Evolutionary conservation across 2,329 filamentous ascomycete species (phyloP).

Genomic region (Colletotrichum orchidophilum): DNA sequence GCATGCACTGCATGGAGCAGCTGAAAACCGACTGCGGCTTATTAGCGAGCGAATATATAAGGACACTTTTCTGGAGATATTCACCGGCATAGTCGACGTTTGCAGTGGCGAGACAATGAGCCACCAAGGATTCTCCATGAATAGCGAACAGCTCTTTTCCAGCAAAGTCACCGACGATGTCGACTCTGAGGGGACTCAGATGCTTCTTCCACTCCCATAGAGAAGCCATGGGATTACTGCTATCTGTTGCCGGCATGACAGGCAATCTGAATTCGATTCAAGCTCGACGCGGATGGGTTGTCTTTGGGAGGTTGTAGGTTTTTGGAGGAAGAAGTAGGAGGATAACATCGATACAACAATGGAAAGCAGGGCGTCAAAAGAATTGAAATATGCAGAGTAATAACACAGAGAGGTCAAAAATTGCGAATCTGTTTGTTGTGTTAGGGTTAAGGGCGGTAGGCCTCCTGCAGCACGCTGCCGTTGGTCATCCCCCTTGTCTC

Average conservation of each 20-base stretch:
- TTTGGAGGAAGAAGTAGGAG: background rate
- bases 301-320: background rate
- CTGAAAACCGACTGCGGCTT: conserved; percentile 69
- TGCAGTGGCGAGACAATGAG: conserved; percentile 68
- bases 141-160: conserved; percentile 78
- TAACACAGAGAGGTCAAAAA: background rate
- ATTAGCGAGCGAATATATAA: background rate
- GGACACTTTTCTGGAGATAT: conserved; percentile 12
- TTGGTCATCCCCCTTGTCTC: no score
- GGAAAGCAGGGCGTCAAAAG: no score
- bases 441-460: background rate
- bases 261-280: background rate
- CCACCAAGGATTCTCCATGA: conserved; percentile 77
- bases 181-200: conserved; percentile 52
- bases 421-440: background rate
- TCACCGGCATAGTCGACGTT: conserved; percentile 70
- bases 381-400: background rate
- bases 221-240: background rate
- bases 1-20: conserved; percentile 76
- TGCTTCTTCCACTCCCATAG: background rate
- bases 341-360: no score
- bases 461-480: background rate
- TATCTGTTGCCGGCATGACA: background rate
- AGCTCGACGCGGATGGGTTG: background rate
- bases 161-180: conserved; percentile 80